Percentiles rank a stretch among this genome's conserved stretches.
Conservation (phyloP, 179 eudicot species). For the Spergularia azorica region DNA sequence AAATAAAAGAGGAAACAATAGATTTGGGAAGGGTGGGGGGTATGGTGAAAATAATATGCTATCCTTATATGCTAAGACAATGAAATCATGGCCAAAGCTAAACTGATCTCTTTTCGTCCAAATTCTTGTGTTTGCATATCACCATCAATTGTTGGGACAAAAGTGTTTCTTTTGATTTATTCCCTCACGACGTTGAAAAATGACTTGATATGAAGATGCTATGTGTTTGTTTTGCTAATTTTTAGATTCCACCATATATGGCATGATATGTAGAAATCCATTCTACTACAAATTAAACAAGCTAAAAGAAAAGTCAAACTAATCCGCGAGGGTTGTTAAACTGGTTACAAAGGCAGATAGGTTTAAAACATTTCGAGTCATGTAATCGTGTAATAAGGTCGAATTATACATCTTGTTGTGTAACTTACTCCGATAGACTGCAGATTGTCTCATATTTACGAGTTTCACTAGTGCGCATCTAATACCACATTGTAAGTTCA, state of each 20-base stretch:
- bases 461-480: no score
- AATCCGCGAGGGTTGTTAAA: no score
- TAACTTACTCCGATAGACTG: no score
- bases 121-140: conserved; percentile 17
- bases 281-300: no score
- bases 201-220: conserved; percentile 17
- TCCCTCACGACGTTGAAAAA: conserved; percentile 12
- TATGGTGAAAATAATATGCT: background rate
- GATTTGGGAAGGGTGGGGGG: background rate
- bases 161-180: conserved; percentile 26
- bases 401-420: no score
- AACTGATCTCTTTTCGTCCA: background rate
- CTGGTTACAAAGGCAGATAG: no score
- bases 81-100: background rate
- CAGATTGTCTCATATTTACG: no score
- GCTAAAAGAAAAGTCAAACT: no score
- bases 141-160: conserved; percentile 22
- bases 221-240: background rate
- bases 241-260: background rate
- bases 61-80: conserved; percentile 27
- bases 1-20: background rate
- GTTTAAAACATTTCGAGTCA: no score
- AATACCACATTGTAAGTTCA: no score
- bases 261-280: no score
- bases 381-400: no score